Evolutionary conservation across 192 early-diverging fungal genomes (phyloP).

Genomic region (Coemansia sp.): DNA sequence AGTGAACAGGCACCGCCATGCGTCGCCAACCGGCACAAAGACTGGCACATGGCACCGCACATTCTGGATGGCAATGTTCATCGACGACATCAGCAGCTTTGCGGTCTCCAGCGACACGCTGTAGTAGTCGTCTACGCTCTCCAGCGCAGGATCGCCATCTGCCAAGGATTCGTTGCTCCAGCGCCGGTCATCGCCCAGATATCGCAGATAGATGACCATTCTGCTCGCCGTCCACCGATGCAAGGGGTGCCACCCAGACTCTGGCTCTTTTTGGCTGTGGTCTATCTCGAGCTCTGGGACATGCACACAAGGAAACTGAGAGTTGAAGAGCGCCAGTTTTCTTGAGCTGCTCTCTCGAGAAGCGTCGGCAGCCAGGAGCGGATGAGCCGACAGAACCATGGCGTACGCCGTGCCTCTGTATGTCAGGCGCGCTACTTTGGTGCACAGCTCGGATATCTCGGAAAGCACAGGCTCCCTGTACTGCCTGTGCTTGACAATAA

Average conservation of each 20-base stretch:
- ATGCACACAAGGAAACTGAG: constrained; percentile 48
- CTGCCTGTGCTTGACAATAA: constrained; percentile 30
- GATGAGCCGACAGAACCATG: constrained; percentile 39
- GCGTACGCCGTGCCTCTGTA: constrained; percentile 36
- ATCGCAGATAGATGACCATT: constrained; percentile 58
- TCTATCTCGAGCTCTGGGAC: constrained; percentile 45
- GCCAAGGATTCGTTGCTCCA: constrained; percentile 17
- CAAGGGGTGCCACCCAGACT: constrained; percentile 56
- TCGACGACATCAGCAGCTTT: constrained; percentile 64
- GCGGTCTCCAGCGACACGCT: constrained; percentile 62
- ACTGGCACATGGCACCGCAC: constrained; percentile 64
- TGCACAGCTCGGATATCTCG: constrained; percentile 43
- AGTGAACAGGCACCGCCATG: constrained; percentile 47
- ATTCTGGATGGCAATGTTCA: constrained; percentile 67
- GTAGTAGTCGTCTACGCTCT: constrained; percentile 21
- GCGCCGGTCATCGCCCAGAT: constrained; percentile 26
- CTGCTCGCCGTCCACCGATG: constrained; percentile 69
- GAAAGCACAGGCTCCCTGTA: constrained; percentile 26
- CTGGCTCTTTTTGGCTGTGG: constrained; percentile 39
- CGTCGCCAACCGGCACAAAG: constrained; percentile 59
- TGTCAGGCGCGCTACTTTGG: constrained; percentile 17
- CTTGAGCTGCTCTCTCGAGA: background rate
- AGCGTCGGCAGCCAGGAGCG: constrained; percentile 39
- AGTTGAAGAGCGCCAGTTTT: constrained; percentile 38
- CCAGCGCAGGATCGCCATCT: constrained; percentile 14